Evolutionary conservation across 768 basidiomycete species (phyloP), one percentile per base, ranked within the genome.

Genomic region (Trametes meyenii): DNA sequence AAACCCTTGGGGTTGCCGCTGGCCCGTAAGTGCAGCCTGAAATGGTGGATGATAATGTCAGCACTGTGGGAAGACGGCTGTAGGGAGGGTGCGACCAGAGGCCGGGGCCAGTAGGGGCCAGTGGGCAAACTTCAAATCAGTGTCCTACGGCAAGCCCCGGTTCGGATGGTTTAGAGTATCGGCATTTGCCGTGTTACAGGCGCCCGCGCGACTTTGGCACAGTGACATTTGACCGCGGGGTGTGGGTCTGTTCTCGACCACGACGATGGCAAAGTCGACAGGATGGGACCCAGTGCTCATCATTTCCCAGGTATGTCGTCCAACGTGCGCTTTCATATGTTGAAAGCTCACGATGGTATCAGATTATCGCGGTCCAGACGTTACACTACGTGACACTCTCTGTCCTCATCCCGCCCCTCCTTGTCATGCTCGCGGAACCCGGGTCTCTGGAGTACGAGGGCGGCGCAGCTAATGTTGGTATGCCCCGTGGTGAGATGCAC

Each of bases 291-390:
- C 96, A 19, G 76, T 92, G 3, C 76, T 96, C 60, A 83, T 97
- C 50, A 79, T 95, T 66, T 94, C 92, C 60, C 94, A 97, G 80
- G 94, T 85, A 58, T 79, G 72, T 14, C 36, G 6, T 14, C 39
- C 19, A 33, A 43, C 40, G 24, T 38, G 24, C 10, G 33, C 11
- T 11, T 45, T 48, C 10, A 54, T 63, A 29, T 52, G 58, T 42
- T 21, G 3, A 21, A 35, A 2, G 10, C 2, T 24, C 36, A 19
- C 50, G 36, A 33, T 38, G 29, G 43, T 26, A 54, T 61, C 49
- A 99, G 94, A 98, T 99, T 68, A 84, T 99, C 63, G 86, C 92
- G 8, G 81, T 98, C 71, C 96, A 98, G 77, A 87, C 94, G 0
- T 76, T 98, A 36, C 97, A 98, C 77, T 98, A 99, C 76, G 78